phyloP scores from a whole-genome alignment of 352 stramenopile genomes.

The Globisporangium iwayamae region DNA sequence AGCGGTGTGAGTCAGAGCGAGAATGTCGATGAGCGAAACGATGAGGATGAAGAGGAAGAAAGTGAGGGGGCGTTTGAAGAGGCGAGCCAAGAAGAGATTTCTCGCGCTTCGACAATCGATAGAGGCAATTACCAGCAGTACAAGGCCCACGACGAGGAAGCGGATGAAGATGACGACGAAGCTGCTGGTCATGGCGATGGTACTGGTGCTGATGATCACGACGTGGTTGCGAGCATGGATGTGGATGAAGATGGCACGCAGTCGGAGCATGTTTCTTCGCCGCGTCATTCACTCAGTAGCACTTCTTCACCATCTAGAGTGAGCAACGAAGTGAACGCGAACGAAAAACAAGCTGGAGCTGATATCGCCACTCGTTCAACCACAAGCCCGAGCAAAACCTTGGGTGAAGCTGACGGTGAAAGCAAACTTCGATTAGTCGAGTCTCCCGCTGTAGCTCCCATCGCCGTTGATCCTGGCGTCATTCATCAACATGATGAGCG shows the following conservation, averaged over 20 bases:
- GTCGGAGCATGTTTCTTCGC: neutral
- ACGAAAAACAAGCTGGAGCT: neutral
- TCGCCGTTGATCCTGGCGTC: neutral
- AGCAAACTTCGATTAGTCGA: neutral
- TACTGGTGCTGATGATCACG: neutral
- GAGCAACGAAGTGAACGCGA: neutral
- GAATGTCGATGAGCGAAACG: constrained; percentile 14
- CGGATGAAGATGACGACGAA: constrained; percentile 16
- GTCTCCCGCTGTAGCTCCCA: neutral
- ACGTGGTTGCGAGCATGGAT: constrained; percentile 1
- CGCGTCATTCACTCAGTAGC: neutral
- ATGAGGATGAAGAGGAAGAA: constrained; percentile 18
- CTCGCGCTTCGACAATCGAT: constrained; percentile 42
- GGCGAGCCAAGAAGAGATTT: constrained; percentile 13
- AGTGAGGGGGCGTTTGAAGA: constrained; percentile 18
- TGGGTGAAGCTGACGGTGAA: neutral
- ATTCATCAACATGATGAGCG: neutral
- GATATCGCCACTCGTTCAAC: neutral
- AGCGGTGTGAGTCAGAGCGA: constrained; percentile 10
- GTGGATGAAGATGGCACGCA: neutral
- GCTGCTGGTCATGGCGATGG: constrained; percentile 13
- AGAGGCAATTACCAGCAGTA: constrained; percentile 46
- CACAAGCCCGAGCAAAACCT: neutral
- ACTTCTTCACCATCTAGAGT: neutral
- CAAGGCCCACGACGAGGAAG: constrained; percentile 24